Evolutionary conservation across 75 land plant species (phyloP).

Genomic region (Sequoiadendron giganteum): DNA sequence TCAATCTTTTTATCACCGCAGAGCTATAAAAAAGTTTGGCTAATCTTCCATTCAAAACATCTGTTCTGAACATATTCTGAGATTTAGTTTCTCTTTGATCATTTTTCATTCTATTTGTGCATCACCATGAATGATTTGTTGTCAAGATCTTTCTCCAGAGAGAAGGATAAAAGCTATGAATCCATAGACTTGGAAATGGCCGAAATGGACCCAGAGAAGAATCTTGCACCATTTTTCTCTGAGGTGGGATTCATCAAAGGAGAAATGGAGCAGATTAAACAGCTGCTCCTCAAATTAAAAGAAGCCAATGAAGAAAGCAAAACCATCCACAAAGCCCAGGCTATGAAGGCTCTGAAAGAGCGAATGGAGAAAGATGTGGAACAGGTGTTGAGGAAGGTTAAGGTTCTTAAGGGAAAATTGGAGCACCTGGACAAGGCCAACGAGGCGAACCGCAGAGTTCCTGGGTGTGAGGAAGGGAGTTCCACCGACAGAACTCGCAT

Average conservation of each 20-base stretch:
- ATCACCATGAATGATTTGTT: slow-evolving; percentile 8
- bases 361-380: slow-evolving; percentile 49
- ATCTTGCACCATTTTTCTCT: slow-evolving; percentile 45
- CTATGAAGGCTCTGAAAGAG: slow-evolving; percentile 34
- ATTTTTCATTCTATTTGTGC: neutral
- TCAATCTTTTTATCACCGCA: neutral
- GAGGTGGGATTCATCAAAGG: slow-evolving; percentile 41
- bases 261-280: slow-evolving; percentile 32
- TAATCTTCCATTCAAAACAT: neutral
- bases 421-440: slow-evolving; percentile 47
- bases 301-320: slow-evolving; percentile 43
- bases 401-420: slow-evolving; percentile 43
- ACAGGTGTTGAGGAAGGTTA: slow-evolving; percentile 32
- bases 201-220: slow-evolving; percentile 11
- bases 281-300: slow-evolving; percentile 26
- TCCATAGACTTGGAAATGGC: slow-evolving; percentile 4
- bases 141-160: slow-evolving; percentile 10
- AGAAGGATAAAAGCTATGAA: neutral
- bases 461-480: slow-evolving; percentile 40
- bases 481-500: slow-evolving; percentile 47
- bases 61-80: neutral
- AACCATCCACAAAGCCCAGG: slow-evolving; percentile 31
- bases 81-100: too few species aligned
- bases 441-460: slow-evolving; percentile 30
- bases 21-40: neutral